Evolutionary conservation across 2,329 filamentous ascomycete genomes (phyloP), one percentile per base, ranked within the genome.

Genomic region (Capronia epimyces): DNA sequence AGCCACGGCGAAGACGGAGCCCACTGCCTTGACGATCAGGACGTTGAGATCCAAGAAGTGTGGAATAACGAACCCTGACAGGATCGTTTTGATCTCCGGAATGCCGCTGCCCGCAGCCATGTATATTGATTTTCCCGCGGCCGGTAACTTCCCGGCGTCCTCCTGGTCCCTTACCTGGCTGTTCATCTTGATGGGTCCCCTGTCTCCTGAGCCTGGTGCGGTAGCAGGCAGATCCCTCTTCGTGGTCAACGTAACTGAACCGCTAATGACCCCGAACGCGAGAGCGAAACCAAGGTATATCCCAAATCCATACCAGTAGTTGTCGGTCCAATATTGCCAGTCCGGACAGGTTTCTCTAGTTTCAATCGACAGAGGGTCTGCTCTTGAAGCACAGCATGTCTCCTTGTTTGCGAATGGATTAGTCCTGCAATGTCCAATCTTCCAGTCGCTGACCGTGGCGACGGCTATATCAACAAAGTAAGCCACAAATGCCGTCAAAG

Each of bases 31-130:
- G 50, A 80, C 73, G 12, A 76, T 43, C 2, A 82, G 66, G 5
- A 80, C 77, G 52, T 75, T 77, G 56, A 79, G 66, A 51, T 75
- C 73, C 2, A 82, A 69, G 53, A 81, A 79, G 40, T 76, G 69
- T 1, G 77, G 78, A 39, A 82, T 81, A 12, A 77, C 75, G 62
- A 81, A 82, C n/a, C 79, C 78, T 2, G 75, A 78, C 2, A 81
- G 65, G 32, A 82, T 77, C 1, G 77, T 80, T 63, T 82, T 82
- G 67, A 82, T 81, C 63, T 82, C 79, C 0, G 79, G 79, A 27
- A 82, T 81, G 0, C 79, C 79, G 52, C 71, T 75, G 4, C 79
- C 79, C 27, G 77, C 74, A 2, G 77, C 77, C 75, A 81, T 77
- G 59, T 79, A 81, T 69, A 81, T 79, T 3, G 64, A 68, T 62